A percentile compares a stretch with the other conserved stretches of the same genome.
These are phyloP conservation scores for Ormosia semicastrata DNA, from an alignment of 306 rosid species.

Conservation along the genomic window DNA sequence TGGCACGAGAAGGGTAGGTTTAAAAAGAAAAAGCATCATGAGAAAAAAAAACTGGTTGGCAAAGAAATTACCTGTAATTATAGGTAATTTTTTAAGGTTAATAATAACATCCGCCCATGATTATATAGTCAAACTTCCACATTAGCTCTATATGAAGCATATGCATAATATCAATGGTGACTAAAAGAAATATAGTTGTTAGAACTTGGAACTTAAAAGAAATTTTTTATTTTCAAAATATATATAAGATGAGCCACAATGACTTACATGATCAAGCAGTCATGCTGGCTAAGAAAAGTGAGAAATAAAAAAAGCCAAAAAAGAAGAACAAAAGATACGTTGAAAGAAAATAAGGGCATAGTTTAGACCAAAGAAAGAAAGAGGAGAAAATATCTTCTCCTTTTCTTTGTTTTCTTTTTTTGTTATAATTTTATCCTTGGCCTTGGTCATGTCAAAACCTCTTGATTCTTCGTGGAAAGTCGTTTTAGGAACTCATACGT, in stretches of 20 bases:
- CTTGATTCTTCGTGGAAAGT: slow-evolving; percentile 67
- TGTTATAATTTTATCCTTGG: slow-evolving; percentile 10
- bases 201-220: not conserved
- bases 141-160: not conserved
- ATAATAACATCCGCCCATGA: too few species aligned
- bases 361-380: slow-evolving; percentile 20
- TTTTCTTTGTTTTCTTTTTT: not conserved
- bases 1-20: too few species aligned
- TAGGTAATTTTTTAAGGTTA: too few species aligned
- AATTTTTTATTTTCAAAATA: not conserved
- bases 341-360: slow-evolving; percentile 11
- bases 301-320: not conserved
- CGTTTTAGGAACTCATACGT: slow-evolving; percentile 81
- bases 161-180: slow-evolving; percentile 4
- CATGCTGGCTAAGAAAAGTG: not conserved
- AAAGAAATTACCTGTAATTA: too few species aligned
- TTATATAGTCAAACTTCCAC: not conserved
- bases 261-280: slow-evolving; percentile 28
- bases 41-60: too few species aligned
- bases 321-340: not conserved
- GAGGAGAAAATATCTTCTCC: not conserved
- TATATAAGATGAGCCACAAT: slow-evolving; percentile 10
- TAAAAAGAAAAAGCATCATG: too few species aligned
- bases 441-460: slow-evolving; percentile 36
- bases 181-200: not conserved